Evolutionary conservation across 2,329 filamentous ascomycete genomes (phyloP), one percentile per base, ranked within the genome.

Genomic region (Raffaelea albimanens): DNA sequence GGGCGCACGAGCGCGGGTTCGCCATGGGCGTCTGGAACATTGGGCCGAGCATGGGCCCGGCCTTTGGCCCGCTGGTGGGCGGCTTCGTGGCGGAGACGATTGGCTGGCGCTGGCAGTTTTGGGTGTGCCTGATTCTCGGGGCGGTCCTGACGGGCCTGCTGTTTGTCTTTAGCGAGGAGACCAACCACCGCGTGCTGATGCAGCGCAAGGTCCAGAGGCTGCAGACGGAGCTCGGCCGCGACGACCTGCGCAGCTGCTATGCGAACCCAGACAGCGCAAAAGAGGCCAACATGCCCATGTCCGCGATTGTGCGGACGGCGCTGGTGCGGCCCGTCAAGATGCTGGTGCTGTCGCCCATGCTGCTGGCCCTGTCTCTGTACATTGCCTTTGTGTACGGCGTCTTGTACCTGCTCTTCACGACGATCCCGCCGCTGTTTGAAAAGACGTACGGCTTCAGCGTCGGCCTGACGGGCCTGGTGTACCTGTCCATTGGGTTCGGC

Each of bases 361-460:
- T 75, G 44, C 61, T 71, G 39, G 58, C 66, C 36, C 61, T 73
- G 19, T 69, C 69, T 2, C 53, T 73, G 4, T 75, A 74, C 60
- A 67, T 73, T 45, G 69, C 72, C 43, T 73, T 75, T 53, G 63
- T 65, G 18, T 75, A 75, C 54, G 71, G 71, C 40, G 68, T 67
- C 40, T 62, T 75, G 20, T 75, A 75, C 55, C 62, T 76, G 9
- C 68, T 75, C 55, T 75, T 73, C 59, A 74, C 71, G 49, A 72
- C 71, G n/a, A 70, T 75, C 51, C 67, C 72, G 13, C 60, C 66
- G 5, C 67, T 73, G 19, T 75, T 76, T 51, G 58, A 66, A 50
- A 56, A 60, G 40, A 63, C 61, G 16, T 76, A 76, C 52, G 64
- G 64, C 50, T 75, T 71, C 63, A 61, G 58, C 40, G 59, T 67